Conservation (phyloP, 192 early-diverging fungal genomes). For the Coemansia brasiliensis region DNA sequence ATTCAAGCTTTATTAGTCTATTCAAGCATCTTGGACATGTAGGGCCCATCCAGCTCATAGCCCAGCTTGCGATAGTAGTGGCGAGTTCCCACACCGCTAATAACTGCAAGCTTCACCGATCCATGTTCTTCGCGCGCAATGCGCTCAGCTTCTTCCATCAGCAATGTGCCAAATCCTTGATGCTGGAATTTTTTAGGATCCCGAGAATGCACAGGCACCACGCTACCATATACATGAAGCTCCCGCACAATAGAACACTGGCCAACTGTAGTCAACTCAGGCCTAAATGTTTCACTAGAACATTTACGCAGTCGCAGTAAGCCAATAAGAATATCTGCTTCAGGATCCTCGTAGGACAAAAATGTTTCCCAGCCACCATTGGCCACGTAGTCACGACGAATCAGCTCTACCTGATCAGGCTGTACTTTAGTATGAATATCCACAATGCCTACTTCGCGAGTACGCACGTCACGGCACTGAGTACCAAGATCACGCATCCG, state of each 20-base stretch:
- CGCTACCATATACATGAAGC: conserved; percentile 96
- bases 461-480: conserved; percentile 94
- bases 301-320: conserved; percentile 94
- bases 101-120: conserved; percentile 91
- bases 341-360: conserved; percentile 96
- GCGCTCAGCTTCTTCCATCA: conserved; percentile 99
- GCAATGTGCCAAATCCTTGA: conserved; percentile 95
- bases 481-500: conserved; percentile 97
- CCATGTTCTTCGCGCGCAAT: conserved; percentile 98
- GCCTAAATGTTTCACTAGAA: conserved; percentile 80
- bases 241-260: conserved; percentile 95
- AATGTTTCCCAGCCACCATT: conserved; percentile 99
- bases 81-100: conserved; percentile 95
- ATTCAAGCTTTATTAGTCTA: neutral
- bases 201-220: conserved; percentile 92
- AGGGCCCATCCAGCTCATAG: conserved; percentile 91
- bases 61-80: conserved; percentile 98
- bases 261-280: conserved; percentile 76
- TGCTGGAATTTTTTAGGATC: conserved; percentile 99
- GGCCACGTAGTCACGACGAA: conserved; percentile 96
- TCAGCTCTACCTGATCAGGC: conserved; percentile 93
- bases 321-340: conserved; percentile 95
- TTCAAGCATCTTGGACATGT: conserved; percentile 89
- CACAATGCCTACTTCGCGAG: conserved; percentile 96
- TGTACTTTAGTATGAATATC: conserved; percentile 96